Evolutionary conservation across 2,329 filamentous ascomycete genomes (phyloP).

Genomic region (Aureobasidium mangrovei): DNA sequence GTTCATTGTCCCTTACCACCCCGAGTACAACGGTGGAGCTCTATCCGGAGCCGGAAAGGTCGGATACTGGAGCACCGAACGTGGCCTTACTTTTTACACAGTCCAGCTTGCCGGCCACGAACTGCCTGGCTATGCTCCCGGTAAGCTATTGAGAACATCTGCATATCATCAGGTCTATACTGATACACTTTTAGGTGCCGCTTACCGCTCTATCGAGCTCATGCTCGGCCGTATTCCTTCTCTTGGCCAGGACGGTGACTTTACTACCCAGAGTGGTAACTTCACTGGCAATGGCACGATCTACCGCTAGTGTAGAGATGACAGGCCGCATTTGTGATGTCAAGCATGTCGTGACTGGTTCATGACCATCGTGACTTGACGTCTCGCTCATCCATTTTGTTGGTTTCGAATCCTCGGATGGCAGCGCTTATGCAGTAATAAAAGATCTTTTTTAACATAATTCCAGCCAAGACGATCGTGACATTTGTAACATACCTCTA

Average conservation of each 20-base stretch:
- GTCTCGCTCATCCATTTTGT: no score
- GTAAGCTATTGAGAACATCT: not conserved
- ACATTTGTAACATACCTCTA: no score
- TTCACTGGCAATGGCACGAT: constrained; percentile 17
- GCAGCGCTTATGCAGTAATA: no score
- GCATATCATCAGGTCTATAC: no score
- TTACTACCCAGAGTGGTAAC: constrained; percentile 29
- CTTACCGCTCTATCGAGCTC: constrained; percentile 66
- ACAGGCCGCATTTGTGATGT: no score
- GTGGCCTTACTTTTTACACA: constrained; percentile 23
- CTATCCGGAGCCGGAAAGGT: constrained; percentile 19
- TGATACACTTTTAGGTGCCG: constrained; percentile 31
- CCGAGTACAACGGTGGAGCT: constrained; percentile 9
- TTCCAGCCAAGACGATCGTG: no score
- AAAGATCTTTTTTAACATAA: no score
- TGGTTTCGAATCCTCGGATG: no score
- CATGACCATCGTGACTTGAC: no score
- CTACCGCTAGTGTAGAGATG: not conserved
- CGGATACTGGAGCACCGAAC: constrained; percentile 21
- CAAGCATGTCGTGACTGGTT: no score
- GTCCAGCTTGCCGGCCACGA: constrained; percentile 24
- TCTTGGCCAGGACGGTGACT: constrained; percentile 34
- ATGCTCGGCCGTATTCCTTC: constrained; percentile 60
- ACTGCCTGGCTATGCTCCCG: constrained; percentile 10
- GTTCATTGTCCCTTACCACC: constrained; percentile 22